Conservation (phyloP, 2,329 filamentous ascomycete species). For the Fusarium mangiferae region DNA sequence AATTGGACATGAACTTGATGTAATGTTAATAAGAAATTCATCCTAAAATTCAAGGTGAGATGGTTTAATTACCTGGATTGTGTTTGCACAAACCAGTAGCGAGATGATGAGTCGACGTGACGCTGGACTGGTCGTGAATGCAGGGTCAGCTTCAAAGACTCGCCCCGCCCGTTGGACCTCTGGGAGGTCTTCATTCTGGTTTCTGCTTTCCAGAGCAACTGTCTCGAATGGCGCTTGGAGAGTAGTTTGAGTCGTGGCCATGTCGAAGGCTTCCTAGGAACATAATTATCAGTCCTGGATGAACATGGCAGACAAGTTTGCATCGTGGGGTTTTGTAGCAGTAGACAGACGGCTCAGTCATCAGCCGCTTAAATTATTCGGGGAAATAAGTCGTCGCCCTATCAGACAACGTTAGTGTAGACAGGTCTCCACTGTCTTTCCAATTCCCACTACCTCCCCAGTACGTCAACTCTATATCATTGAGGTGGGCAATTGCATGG, state of each 20-base stretch:
- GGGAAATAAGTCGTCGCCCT: neutral
- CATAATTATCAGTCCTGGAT: neutral
- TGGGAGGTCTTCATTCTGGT: accelerated
- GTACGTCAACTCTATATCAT: neutral
- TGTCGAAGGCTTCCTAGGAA: too few relatives aligned
- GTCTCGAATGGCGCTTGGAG: neutral
- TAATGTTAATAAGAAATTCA: neutral
- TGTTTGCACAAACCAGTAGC: constrained; percentile 13
- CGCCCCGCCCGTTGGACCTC: neutral
- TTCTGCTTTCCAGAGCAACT: neutral
- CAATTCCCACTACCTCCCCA: too few relatives aligned
- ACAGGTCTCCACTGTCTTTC: neutral
- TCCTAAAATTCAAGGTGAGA: too few relatives aligned
- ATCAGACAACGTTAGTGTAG: neutral
- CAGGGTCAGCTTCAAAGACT: constrained; percentile 7
- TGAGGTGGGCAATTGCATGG: too few relatives aligned
- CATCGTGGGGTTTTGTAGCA: neutral
- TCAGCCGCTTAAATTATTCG: constrained; percentile 10
- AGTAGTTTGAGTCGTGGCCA: neutral
- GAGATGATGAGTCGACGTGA: constrained; percentile 7
- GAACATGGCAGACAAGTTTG: neutral
- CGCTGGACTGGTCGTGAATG: constrained; percentile 9
- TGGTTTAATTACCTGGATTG: neutral
- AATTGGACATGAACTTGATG: constrained; percentile 3
- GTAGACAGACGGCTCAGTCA: too few relatives aligned